These are phyloP conservation scores for Nemania serpens DNA, from an alignment of 2,329 filamentous ascomycete genomes.

Conservation along the genomic window DNA sequence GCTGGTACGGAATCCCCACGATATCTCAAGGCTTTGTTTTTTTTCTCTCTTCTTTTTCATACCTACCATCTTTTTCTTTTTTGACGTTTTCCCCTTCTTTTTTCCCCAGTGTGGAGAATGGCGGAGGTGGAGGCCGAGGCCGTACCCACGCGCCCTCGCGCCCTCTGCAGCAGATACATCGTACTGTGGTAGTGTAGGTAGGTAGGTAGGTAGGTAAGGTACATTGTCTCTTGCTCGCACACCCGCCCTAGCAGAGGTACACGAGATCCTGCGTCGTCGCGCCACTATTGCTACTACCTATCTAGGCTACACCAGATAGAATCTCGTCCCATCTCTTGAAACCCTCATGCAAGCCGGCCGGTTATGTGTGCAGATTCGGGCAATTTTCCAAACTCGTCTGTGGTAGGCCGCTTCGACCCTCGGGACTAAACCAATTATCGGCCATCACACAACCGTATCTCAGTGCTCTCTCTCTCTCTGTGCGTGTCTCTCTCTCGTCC, in stretches of 20 bases:
- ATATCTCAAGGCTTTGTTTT: constrained; percentile 18
- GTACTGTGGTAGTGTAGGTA: too few relatives aligned
- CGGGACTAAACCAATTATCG: constrained; percentile 23
- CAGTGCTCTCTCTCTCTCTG: too few relatives aligned
- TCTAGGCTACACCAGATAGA: background rate
- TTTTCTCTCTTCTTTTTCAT: background rate
- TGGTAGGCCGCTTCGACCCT: constrained; percentile 20
- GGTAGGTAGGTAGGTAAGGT: too few relatives aligned
- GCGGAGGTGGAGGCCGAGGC: constrained; percentile 9
- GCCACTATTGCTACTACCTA: background rate
- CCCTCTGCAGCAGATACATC: background rate
- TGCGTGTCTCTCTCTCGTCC: too few relatives aligned
- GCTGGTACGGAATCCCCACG: constrained; percentile 23
- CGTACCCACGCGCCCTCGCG: background rate
- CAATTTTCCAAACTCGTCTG: constrained; percentile 33
- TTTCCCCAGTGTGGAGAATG: constrained; percentile 5
- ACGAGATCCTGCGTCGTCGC: constrained; percentile 23
- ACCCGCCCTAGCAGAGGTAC: constrained; percentile 11
- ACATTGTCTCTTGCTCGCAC: constrained; percentile 5
- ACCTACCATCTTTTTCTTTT: too few relatives aligned
- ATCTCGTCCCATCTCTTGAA: constrained; percentile 30
- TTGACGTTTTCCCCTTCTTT: background rate
- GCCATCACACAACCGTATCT: constrained; percentile 21
- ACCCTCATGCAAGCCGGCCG: constrained; percentile 21
- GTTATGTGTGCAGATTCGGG: constrained; percentile 30